These are phyloP conservation scores for Penicillium polonicum DNA, from an alignment of 2,329 filamentous ascomycete species.

Conservation along the genomic window DNA sequence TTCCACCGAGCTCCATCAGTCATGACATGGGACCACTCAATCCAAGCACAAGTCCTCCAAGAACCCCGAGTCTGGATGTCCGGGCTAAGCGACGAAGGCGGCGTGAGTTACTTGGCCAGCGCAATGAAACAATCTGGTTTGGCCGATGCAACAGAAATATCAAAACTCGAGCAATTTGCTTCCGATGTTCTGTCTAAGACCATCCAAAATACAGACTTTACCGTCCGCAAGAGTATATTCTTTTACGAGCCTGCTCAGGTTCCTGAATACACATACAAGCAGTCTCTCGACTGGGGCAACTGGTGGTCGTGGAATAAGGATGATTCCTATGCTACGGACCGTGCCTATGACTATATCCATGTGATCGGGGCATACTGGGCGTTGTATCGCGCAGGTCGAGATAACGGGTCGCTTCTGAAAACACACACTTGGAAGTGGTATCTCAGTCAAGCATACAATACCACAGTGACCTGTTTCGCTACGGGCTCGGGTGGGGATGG, in stretches of 20 bases:
- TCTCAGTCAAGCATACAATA: not conserved
- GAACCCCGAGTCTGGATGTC: not conserved
- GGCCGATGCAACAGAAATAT: not conserved
- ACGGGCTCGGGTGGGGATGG: conserved; percentile 46
- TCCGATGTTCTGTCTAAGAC: not conserved
- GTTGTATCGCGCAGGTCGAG: conserved; percentile 55
- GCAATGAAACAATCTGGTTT: not conserved
- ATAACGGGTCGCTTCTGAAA: conserved; percentile 41
- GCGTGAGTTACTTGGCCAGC: not conserved
- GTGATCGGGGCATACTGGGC: conserved; percentile 58
- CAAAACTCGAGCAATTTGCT: not conserved
- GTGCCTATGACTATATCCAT: conserved; percentile 62
- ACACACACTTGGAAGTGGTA: not conserved
- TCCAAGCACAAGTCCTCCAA: not conserved
- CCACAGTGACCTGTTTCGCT: conserved; percentile 6
- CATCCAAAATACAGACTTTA: not conserved
- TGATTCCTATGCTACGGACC: conserved; percentile 45
- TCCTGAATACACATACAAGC: not conserved
- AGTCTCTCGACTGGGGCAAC: not conserved
- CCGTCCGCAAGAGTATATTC: not conserved
- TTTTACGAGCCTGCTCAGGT: not conserved
- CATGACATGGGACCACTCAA: not conserved
- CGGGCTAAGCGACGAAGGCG: not conserved
- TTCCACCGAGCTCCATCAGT: not conserved
- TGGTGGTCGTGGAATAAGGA: conserved; percentile 1